These are phyloP conservation scores for Tripidium arundinaceum DNA, from an alignment of 202 grass and related monocot genomes.

Conservation along the genomic window DNA sequence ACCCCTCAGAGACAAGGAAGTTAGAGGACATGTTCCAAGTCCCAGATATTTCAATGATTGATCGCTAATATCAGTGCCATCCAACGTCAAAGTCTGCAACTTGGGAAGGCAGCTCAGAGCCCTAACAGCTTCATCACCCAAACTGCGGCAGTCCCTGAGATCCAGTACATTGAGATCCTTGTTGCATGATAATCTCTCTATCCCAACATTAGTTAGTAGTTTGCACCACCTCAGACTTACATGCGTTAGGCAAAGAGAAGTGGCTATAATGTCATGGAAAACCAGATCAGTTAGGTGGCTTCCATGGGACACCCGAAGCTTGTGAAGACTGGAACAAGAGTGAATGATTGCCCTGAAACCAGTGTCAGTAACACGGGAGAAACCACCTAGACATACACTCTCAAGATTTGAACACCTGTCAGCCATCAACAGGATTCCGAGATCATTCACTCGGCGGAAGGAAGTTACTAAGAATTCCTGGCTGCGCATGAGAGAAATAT, in stretches of 20 bases:
- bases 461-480: slow-evolving; percentile 83
- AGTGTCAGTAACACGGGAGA: slow-evolving; percentile 87
- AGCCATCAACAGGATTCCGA: slow-evolving; percentile 80
- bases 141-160: slow-evolving; percentile 76
- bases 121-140: slow-evolving; percentile 82
- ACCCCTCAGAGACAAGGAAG: slow-evolving; percentile 77
- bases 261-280: slow-evolving; percentile 65
- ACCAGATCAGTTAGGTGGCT: slow-evolving; percentile 91
- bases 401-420: slow-evolving; percentile 78
- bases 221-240: slow-evolving; percentile 90
- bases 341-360: slow-evolving; percentile 91
- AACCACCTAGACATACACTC: slow-evolving; percentile 85
- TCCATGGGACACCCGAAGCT: slow-evolving; percentile 78
- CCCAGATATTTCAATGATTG: slow-evolving; percentile 74
- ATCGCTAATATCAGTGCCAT: slow-evolving; percentile 63
- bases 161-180: slow-evolving; percentile 85
- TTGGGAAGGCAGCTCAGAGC: slow-evolving; percentile 72
- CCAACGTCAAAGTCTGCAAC: slow-evolving; percentile 60
- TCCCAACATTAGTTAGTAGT: slow-evolving; percentile 73
- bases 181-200: slow-evolving; percentile 77
- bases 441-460: slow-evolving; percentile 83
- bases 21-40: slow-evolving; percentile 54
- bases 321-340: slow-evolving; percentile 72
- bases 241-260: slow-evolving; percentile 96
- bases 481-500: slow-evolving; percentile 85